Base-by-base conservation (phyloP, 208 protist species). In the Blastocrithidia nonstop region DNA sequence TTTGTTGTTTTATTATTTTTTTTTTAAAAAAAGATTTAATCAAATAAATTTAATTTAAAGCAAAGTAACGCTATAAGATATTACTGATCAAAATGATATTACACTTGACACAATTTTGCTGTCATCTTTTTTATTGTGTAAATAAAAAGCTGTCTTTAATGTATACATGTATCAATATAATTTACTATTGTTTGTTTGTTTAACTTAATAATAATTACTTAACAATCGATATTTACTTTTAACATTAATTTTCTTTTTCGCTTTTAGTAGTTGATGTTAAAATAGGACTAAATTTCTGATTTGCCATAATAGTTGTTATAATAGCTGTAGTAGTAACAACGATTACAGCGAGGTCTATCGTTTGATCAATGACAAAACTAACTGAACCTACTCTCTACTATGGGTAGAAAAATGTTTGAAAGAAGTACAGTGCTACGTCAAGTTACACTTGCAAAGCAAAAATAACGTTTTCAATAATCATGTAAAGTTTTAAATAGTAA, bases 161-260 rank as follows among this genome's bases (percentile, higher is more conserved):
- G 15, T 35, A 35, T 16, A 35, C 29, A 35, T 35, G 15, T 35
- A 13, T 16, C 13, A n/a, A 2, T 43, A 46, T 5, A 28, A 19
- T 17, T 41, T n/a, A 13, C 6, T 50, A 19, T 57, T 6, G 41
- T 50, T 48, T 4, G 35, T 24, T 21, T 4, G n/a, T 50, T 17
- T 4, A 9, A 3, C 5, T 33, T 37, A 17, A 31, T 43, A 37
- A 46, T 37, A 40, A 22, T 55, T 19, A 19, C 8, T 38, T 47
- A 17, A 44, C 20, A 3, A 16, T 32, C 11, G 28, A 4, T 37
- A 38, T 35, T 39, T 41, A 38, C 24, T 16, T 32, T 49, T 44
- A 43, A 32, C 25, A 4, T 39, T 57, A 28, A 4, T 50, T 50
- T 19, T 33, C 45, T 15, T 35, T 49, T 53, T 24, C 47, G n/a